Percentiles rank a stretch among this genome's conserved stretches.
Conservation (phyloP, 495 filamentous ascomycete genomes). For the Hypomontagnella submonticulosa region DNA sequence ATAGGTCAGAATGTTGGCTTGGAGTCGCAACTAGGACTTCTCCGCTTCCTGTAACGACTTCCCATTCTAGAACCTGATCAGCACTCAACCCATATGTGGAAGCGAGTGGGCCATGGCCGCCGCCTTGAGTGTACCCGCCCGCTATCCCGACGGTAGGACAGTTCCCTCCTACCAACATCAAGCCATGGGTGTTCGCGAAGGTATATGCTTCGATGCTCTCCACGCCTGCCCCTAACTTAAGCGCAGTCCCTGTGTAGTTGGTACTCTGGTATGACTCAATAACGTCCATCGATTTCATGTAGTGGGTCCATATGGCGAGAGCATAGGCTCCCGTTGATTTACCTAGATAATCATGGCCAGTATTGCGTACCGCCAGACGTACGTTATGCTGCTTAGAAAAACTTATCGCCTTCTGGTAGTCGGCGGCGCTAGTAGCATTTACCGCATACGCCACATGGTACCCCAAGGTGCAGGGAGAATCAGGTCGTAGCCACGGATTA, state of each 20-base stretch:
- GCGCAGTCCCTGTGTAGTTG: constrained; percentile 56
- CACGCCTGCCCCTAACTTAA: constrained; percentile 67
- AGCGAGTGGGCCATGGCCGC: constrained; percentile 58
- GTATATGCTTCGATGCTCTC: constrained; percentile 60
- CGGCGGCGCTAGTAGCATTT: constrained; percentile 52
- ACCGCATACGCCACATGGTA: constrained; percentile 68
- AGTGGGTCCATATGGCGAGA: constrained; percentile 68
- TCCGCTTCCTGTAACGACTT: constrained; percentile 65
- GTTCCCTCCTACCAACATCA: constrained; percentile 58
- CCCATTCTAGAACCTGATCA: constrained; percentile 67
- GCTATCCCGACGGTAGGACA: constrained; percentile 60
- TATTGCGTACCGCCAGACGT: constrained; percentile 60
- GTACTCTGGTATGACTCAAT: constrained; percentile 43
- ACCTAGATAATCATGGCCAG: constrained; percentile 58
- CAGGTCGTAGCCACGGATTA: constrained; percentile 13
- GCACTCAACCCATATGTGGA: constrained; percentile 67
- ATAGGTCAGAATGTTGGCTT: constrained; percentile 63
- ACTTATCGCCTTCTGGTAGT: constrained; percentile 57
- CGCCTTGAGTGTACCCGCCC: constrained; percentile 66
- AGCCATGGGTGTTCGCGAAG: constrained; percentile 53
- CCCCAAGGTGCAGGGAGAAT: constrained; percentile 62
- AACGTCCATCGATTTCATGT: constrained; percentile 60
- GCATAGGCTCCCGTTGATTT: constrained; percentile 61
- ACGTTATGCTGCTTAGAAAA: constrained; percentile 60
- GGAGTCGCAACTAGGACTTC: constrained; percentile 55